These are phyloP conservation scores for Hyaloscypha bicolor DNA, from an alignment of 495 filamentous ascomycete species.

Conservation along the genomic window DNA sequence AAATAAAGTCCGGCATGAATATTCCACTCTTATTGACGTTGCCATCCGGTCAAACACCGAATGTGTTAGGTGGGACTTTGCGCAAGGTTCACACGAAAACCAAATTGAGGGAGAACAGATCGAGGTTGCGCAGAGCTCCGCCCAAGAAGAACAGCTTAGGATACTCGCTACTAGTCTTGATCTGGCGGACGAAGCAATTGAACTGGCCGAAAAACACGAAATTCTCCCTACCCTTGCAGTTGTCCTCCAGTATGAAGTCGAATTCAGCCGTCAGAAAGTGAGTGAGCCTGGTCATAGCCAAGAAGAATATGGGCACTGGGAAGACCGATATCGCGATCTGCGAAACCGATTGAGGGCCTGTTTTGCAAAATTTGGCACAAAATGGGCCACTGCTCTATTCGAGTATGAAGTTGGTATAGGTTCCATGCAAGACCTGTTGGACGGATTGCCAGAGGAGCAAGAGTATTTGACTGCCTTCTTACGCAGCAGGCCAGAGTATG, in stretches of 20 bases:
- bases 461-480: constrained; percentile 74
- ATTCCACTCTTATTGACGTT: constrained; percentile 54
- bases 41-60: constrained; percentile 64
- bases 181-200: constrained; percentile 58
- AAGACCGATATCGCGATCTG: constrained; percentile 19
- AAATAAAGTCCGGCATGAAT: constrained; percentile 52
- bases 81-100: constrained; percentile 48
- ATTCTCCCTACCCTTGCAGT: constrained; percentile 65
- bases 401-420: constrained; percentile 68
- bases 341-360: constrained; percentile 48
- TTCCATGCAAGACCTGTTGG: constrained; percentile 67
- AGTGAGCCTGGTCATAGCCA: constrained; percentile 6
- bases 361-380: constrained; percentile 71
- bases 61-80: constrained; percentile 60
- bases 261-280: constrained; percentile 7
- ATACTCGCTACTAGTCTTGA: constrained; percentile 63
- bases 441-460: constrained; percentile 62
- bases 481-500: constrained; percentile 64
- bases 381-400: constrained; percentile 82
- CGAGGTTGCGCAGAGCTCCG: constrained; percentile 18
- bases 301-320: background rate
- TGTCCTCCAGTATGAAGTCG: constrained; percentile 50
- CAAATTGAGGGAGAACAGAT: constrained; percentile 41
- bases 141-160: constrained; percentile 36
- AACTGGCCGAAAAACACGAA: constrained; percentile 65